A percentile compares a stretch with the other conserved stretches of the same genome.
These are phyloP conservation scores for Corchorus olitorius DNA, from an alignment of 345 rosid genomes.

Conservation along the genomic window DNA sequence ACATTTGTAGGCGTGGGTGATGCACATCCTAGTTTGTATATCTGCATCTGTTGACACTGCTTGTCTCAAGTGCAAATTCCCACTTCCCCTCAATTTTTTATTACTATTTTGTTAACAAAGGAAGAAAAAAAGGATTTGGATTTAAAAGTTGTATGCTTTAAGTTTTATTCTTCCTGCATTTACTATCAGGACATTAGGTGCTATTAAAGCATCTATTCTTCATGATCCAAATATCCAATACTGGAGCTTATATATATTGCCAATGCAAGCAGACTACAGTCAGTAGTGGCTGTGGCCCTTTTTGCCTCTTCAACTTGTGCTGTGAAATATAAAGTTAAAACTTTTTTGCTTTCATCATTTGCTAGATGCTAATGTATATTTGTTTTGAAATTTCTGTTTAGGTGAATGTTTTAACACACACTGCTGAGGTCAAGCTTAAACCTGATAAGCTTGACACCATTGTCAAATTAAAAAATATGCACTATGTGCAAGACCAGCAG, in stretches of 20 bases:
- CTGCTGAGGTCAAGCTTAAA: conserved; percentile 36
- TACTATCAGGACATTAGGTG: neutral
- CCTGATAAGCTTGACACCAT: conserved; percentile 24
- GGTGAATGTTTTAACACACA: conserved; percentile 68
- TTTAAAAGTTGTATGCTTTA: neutral
- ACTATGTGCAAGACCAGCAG: conserved; percentile 52
- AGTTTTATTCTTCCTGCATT: neutral
- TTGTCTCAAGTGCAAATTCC: neutral
- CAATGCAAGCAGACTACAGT: neutral
- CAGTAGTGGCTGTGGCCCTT: neutral
- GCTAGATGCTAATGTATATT: neutral
- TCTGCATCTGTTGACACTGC: neutral
- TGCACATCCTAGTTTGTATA: neutral
- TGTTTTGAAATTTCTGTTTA: conserved; percentile 24
- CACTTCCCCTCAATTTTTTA: neutral
- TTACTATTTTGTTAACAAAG: too few relatives aligned
- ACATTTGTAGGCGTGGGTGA: neutral
- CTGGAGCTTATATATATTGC: conserved; percentile 6
- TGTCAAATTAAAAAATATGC: conserved; percentile 41
- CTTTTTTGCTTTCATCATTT: neutral
- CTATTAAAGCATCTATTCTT: neutral
- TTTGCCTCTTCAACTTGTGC: neutral
- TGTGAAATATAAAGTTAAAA: neutral
- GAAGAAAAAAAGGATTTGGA: neutral
- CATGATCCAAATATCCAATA: neutral